phyloP scores from a whole-genome alignment of 352 stramenopile genomes.

The Pythium aristosporum region DNA sequence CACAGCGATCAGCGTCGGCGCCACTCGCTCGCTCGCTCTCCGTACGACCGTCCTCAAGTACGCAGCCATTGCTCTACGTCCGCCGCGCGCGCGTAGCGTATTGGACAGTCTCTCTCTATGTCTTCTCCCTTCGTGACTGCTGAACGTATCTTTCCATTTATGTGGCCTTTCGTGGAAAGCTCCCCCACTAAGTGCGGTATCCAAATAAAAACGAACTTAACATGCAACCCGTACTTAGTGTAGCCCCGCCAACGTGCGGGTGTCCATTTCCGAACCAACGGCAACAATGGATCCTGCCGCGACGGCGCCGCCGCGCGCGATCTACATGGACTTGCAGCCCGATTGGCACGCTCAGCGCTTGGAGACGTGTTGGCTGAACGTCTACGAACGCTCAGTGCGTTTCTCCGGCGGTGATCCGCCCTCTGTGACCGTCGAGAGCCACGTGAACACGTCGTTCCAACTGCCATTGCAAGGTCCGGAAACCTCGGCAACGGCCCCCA shows the following conservation, averaged over 20 bases:
- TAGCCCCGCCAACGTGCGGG: not conserved
- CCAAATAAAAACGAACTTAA: not conserved
- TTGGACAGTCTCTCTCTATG: not conserved
- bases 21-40: constrained; percentile 21
- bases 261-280: not conserved
- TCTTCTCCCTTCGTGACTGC: not conserved
- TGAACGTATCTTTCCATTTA: constrained; percentile 19
- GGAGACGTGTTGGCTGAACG: constrained; percentile 46
- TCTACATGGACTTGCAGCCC: constrained; percentile 67
- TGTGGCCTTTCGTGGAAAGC: constrained; percentile 18
- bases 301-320: constrained; percentile 6
- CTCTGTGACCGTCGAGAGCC: constrained; percentile 19
- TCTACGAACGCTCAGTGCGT: constrained; percentile 45
- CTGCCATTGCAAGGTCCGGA: constrained; percentile 28
- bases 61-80: constrained; percentile 30
- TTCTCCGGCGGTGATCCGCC: constrained; percentile 15
- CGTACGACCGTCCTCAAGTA: constrained; percentile 46
- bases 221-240: not conserved
- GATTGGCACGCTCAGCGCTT: constrained; percentile 43
- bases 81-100: not conserved
- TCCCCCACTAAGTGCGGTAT: constrained; percentile 7
- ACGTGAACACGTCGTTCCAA: constrained; percentile 42
- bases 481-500: not conserved
- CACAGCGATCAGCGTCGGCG: not conserved
- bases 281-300: constrained; percentile 7